Percentiles rank a stretch among this genome's conserved stretches.
These are phyloP conservation scores for Penicillium aurantiogriseum DNA, from an alignment of 2,329 filamentous ascomycete species.

Conservation along the genomic window DNA sequence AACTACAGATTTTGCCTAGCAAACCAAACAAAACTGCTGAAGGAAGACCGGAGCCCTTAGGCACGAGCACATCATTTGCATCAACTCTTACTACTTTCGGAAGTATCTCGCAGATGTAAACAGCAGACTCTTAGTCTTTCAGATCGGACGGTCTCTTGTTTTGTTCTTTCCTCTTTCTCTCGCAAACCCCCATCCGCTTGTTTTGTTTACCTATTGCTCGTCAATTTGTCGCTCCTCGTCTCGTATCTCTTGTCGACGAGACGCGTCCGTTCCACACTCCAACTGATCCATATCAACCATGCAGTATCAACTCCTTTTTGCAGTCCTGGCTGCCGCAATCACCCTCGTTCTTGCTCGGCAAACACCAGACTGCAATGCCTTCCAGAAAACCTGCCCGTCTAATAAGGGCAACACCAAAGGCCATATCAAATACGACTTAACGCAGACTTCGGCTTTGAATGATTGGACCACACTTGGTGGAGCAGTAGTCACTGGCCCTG, in stretches of 20 bases:
- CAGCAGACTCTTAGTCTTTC: not conserved
- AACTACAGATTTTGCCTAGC: not conserved
- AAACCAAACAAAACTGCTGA: not conserved
- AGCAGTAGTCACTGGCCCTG: not conserved
- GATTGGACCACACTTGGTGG: not conserved
- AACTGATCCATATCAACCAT: not conserved
- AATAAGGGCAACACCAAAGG: not conserved
- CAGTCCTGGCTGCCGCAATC: not conserved
- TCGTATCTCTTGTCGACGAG: not conserved
- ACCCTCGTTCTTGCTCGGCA: not conserved
- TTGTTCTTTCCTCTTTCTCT: no score
- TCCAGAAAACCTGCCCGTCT: not conserved
- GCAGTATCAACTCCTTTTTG: not conserved
- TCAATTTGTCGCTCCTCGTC: not conserved
- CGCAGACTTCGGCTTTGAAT: not conserved
- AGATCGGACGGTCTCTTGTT: no score
- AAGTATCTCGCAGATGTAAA: not conserved
- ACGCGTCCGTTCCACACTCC: not conserved
- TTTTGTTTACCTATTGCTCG: not conserved
- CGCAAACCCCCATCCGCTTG: not conserved
- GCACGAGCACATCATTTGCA: not conserved
- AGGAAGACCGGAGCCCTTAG: no score
- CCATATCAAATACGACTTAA: not conserved
- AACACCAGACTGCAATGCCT: not conserved
- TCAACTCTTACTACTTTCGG: not conserved